Evolutionary conservation across 805 yeast species (phyloP).

Genomic region (Nakazawaea molendinolei): DNA sequence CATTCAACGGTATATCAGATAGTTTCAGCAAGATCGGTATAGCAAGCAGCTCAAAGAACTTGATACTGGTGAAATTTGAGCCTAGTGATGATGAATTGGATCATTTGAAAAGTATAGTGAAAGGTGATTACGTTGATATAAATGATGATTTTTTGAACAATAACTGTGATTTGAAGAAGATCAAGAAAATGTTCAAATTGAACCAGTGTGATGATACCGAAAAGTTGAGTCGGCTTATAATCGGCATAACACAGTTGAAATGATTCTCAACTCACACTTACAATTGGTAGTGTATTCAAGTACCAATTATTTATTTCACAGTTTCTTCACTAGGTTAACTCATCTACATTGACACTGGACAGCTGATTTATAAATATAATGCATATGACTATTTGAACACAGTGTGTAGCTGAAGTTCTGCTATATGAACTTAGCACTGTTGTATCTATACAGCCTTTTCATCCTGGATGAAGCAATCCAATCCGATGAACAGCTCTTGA

Average conservation of each 20-base stretch:
- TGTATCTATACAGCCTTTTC: conserved; percentile 30
- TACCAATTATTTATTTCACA: no score
- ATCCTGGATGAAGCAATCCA: conserved; percentile 70
- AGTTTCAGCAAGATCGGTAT: conserved; percentile 69
- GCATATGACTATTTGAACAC: background rate
- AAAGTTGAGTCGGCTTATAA: conserved; percentile 18
- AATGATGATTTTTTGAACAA: conserved; percentile 24
- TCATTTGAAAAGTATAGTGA: conserved; percentile 18
- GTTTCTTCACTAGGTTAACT: no score
- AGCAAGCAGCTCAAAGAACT: conserved; percentile 35
- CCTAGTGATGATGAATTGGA: conserved; percentile 12
- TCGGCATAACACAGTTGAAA: conserved; percentile 23
- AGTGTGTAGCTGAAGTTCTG: background rate
- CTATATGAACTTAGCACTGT: background rate
- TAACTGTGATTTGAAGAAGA: conserved; percentile 26
- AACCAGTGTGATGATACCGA: conserved; percentile 15
- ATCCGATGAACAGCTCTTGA: conserved; percentile 84
- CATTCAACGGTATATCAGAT: conserved; percentile 66
- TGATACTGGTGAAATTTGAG: conserved; percentile 47
- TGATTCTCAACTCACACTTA: background rate
- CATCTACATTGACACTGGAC: no score
- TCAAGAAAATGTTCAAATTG: conserved; percentile 22
- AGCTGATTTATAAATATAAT: background rate
- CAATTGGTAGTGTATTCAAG: no score
- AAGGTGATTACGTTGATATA: conserved; percentile 29